Conservation (phyloP, 345 rosid genomes). For the Garcia nutans region DNA sequence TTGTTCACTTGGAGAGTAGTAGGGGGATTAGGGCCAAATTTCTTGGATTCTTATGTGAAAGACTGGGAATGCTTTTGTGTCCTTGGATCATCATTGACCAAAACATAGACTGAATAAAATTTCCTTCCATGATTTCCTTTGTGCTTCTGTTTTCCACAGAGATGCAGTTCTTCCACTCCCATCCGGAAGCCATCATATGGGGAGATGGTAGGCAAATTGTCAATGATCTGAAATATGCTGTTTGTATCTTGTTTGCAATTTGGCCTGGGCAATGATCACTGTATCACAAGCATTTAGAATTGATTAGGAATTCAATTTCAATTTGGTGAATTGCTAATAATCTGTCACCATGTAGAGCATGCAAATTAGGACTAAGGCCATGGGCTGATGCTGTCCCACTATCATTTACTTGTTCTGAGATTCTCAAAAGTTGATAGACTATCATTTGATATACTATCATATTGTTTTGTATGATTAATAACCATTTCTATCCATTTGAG, state of each 20-base stretch:
- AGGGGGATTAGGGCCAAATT: not conserved
- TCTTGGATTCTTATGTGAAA: not conserved
- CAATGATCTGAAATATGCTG: not conserved
- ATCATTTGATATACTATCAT: not conserved
- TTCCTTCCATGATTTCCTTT: not conserved
- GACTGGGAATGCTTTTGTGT: not conserved
- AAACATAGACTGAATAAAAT: not conserved
- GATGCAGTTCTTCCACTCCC: not conserved
- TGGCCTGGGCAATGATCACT: not conserved
- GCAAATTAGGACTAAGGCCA: not conserved
- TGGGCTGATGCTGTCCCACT: not conserved
- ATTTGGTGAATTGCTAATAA: not conserved
- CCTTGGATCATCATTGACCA: not conserved
- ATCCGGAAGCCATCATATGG: not conserved
- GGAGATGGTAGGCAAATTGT: not conserved
- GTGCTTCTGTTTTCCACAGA: not conserved
- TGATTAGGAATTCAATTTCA: not conserved
- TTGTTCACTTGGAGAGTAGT: not conserved
- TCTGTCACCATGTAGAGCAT: not conserved
- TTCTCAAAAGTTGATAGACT: not conserved
- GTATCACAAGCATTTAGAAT: not conserved
- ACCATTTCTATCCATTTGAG: not conserved
- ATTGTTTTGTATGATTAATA: not conserved
- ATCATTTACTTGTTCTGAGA: not conserved
- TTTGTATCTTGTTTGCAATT: not conserved